Evolutionary conservation across 306 rosid genomes (phyloP), one percentile per base, ranked within the genome.

Genomic region (Trifolium dubium): DNA sequence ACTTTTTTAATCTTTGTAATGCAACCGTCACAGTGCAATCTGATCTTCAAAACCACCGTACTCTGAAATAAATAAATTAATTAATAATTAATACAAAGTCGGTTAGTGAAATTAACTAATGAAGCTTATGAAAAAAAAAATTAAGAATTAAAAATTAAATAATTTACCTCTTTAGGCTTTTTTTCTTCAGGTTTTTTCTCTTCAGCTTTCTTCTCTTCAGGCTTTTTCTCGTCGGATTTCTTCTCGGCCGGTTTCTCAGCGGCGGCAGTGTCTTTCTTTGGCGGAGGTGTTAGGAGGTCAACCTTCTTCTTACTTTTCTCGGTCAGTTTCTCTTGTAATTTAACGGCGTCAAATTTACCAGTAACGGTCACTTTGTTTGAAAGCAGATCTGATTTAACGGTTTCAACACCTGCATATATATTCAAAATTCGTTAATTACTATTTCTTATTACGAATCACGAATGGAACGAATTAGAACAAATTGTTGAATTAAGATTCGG

Each of bases 11-110:
- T 90, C 76, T 94, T 94, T 5, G 81, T 66, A 8, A 86, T 82
- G 87, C 99, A 94, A n/a, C 96, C 99, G 2, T 89, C 99, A 17
- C 99, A 94, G 85, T 94, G 99, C 66, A 94, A 77, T 65, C 56
- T 82, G 66, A 89, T 92, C 85, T 88, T 94, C 79, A 89, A 46
- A 54, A 85, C 90, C 67, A 86, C 95, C 53, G 96, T 85, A 55
- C 81, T 84, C 98, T 94, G 98, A 14, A 62, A 75, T 51, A 73
- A 64, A 79, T 75, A 2, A 53, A 17, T 18, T 18, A 53, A 18
- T 18, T 53, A 50, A 50, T 18, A 37, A 55, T 49, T 49, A 41
- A 61, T 40, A 19, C 3, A 60, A 51, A 34, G 29, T 34, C 43
- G 11, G 70, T 79, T 23, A 73, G 73, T 37, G 56, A 82, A 78